A percentile compares a stretch with the other conserved stretches of the same genome.
Evolutionary conservation across 2,329 filamentous ascomycete genomes (phyloP).

Genomic region (Fusarium burgessii): DNA sequence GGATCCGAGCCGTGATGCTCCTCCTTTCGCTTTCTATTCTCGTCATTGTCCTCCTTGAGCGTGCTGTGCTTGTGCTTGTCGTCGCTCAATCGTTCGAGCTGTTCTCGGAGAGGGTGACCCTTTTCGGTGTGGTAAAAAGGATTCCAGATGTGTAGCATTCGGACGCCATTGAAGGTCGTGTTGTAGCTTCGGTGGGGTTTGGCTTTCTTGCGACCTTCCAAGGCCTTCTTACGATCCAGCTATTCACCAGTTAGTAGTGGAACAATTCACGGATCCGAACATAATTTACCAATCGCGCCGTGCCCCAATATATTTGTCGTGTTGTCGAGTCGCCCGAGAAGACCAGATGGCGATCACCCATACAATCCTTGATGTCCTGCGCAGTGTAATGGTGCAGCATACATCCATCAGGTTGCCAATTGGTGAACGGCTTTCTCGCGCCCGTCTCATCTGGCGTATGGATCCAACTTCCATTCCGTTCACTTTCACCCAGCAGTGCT

Average conservation of each 20-base stretch:
- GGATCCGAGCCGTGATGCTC: constrained; percentile 33
- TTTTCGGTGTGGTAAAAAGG: constrained; percentile 65
- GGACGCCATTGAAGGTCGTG: constrained; percentile 59
- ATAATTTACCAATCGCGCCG: constrained; percentile 46
- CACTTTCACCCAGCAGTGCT: constrained; percentile 51
- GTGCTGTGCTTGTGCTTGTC: constrained; percentile 31
- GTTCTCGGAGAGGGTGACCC: constrained; percentile 33
- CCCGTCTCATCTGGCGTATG: constrained; percentile 48
- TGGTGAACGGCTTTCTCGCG: constrained; percentile 52
- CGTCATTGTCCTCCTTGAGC: background rate
- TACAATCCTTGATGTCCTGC: constrained; percentile 65
- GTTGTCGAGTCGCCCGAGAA: constrained; percentile 72
- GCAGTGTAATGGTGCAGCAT: constrained; percentile 66
- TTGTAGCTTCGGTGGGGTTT: constrained; percentile 42
- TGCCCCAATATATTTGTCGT: constrained; percentile 70
- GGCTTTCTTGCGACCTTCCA: constrained; percentile 8
- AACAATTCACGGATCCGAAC: background rate
- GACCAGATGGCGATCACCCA: constrained; percentile 63
- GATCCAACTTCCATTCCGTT: constrained; percentile 63
- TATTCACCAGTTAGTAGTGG: constrained; percentile 12
- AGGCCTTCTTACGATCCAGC: constrained; percentile 42
- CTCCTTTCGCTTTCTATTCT: background rate
- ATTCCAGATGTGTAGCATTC: constrained; percentile 71
- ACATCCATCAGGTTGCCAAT: constrained; percentile 72
- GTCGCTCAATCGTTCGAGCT: constrained; percentile 39